Evolutionary conservation across 2,329 filamentous ascomycete species (phyloP), one percentile per base, ranked within the genome.

Genomic region (Penicillium freii): DNA sequence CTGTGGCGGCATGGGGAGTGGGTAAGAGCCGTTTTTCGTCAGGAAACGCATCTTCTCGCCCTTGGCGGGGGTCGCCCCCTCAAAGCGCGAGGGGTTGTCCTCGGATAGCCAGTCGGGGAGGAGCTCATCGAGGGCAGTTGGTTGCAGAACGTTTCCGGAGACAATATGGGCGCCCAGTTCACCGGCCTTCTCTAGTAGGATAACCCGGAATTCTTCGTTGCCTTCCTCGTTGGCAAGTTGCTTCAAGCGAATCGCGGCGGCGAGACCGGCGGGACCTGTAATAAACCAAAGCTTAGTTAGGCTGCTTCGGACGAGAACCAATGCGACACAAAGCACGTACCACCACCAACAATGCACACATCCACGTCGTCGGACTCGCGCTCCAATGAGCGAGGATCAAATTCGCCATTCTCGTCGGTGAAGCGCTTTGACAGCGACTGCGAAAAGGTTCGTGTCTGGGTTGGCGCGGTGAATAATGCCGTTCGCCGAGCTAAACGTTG

Each of bases 141-240:
- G 93, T 75, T 99, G 87, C 65, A 99, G 88, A 47, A 99, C 94
- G 69, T 96, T 96, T 58, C 94, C 94, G 19, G 93, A 97, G 38
- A 99, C 83, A 62, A 96, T 96, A 75, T 99, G 94, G 29, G 92
- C 92, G 52, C 94, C 94, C 58, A 99, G 79, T 74, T 99, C 94
- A 61, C 92, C 91, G 2, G 94, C 92, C 78, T 99, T 99, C 74
- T 99, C 94, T 58, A 99, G 81, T 38, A 99, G 80, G 57, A 99
- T 80, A 11, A 99, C 93, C 34, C 94, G 84, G 73, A 99, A 97
- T 62, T 97, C 92, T 62, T 97, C 92, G 75, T 97, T 96, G 62
- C 94, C 93, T 34, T 90, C 91, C 71, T 92, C 91, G 71, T 92
- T 97, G 66, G 94, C 94, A 50, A 97, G 82, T 77, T 99, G 93